phyloP scores from a whole-genome alignment of 164 flowering plant genomes.

The Taxillus chinensis region DNA sequence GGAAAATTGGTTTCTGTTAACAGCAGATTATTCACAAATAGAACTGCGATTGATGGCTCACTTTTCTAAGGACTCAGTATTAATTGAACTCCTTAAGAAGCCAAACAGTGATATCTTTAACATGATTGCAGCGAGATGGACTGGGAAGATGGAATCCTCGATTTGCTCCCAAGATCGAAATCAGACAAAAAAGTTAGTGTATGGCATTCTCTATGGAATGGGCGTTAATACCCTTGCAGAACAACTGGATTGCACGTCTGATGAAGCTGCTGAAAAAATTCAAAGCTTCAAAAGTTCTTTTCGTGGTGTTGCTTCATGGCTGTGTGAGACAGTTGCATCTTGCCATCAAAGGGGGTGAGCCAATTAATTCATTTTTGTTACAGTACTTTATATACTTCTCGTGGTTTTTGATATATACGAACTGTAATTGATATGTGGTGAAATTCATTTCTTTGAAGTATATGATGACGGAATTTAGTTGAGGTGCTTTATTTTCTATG shows the following conservation, averaged over 20 bases:
- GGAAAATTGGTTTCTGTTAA: conserved; percentile 79
- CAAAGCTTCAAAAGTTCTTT: conserved; percentile 71
- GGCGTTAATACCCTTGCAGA: conserved; percentile 78
- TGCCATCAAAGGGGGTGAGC: conserved; percentile 83
- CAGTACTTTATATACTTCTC: no score
- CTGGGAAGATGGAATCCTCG: conserved; percentile 46
- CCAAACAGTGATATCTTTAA: conserved; percentile 79
- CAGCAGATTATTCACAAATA: conserved; percentile 97
- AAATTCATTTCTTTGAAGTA: no score
- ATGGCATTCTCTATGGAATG: conserved; percentile 98
- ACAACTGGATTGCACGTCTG: conserved; percentile 68
- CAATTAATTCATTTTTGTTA: not conserved
- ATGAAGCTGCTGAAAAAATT: conserved; percentile 78
- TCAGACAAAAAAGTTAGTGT: conserved; percentile 83
- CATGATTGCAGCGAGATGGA: conserved; percentile 92
- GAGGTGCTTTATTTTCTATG: no score
- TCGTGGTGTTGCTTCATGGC: conserved; percentile 94
- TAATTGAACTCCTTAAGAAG: conserved; percentile 63
- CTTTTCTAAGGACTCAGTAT: conserved; percentile 67
- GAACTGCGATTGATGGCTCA: conserved; percentile 98
- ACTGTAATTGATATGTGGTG: not conserved
- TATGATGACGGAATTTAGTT: no score
- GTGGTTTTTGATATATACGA: no score
- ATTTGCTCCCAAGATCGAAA: conserved; percentile 62
- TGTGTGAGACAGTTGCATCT: conserved; percentile 53